phyloP scores from a whole-genome alignment of 2,329 filamentous ascomycete genomes.

The Diaporthe sp. region DNA sequence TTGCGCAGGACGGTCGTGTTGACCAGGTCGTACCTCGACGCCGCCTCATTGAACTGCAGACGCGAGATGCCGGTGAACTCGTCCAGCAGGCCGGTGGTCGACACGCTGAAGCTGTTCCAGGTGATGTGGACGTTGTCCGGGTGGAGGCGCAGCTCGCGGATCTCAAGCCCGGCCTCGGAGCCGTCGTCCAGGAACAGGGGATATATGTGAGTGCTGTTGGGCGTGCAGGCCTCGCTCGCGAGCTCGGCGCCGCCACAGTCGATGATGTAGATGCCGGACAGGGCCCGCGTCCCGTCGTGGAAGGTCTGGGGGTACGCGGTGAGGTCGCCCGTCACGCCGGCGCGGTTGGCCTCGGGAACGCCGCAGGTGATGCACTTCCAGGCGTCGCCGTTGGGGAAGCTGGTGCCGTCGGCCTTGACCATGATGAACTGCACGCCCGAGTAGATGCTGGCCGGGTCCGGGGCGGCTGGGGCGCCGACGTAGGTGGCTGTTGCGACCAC shows the following conservation, averaged over 20 bases:
- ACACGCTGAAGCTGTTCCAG: conserved; percentile 54
- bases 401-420: conserved; percentile 56
- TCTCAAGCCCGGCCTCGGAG: conserved; percentile 48
- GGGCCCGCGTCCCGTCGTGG: conserved; percentile 52
- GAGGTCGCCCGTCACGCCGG: conserved; percentile 33
- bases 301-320: conserved; percentile 59
- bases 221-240: conserved; percentile 53
- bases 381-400: conserved; percentile 58
- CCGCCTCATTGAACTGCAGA: conserved; percentile 55
- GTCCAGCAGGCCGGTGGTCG: conserved; percentile 36
- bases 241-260: conserved; percentile 54
- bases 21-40: conserved; percentile 55
- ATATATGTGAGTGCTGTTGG: conserved; percentile 54
- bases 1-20: conserved; percentile 53
- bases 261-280: conserved; percentile 52
- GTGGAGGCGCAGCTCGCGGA: conserved; percentile 60
- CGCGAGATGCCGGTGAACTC: conserved; percentile 53
- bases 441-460: conserved; percentile 57
- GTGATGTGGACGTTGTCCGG: conserved; percentile 59
- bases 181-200: conserved; percentile 57
- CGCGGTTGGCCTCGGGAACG: conserved; percentile 50
- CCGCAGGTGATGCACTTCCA: conserved; percentile 65
- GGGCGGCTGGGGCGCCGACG: conserved; percentile 55
- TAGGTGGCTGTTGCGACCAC: conserved; percentile 56
- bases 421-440: conserved; percentile 57